phyloP scores from a whole-genome alignment of 371 early-diverging fungal species.

The Lichtheimia ramosa region DNA sequence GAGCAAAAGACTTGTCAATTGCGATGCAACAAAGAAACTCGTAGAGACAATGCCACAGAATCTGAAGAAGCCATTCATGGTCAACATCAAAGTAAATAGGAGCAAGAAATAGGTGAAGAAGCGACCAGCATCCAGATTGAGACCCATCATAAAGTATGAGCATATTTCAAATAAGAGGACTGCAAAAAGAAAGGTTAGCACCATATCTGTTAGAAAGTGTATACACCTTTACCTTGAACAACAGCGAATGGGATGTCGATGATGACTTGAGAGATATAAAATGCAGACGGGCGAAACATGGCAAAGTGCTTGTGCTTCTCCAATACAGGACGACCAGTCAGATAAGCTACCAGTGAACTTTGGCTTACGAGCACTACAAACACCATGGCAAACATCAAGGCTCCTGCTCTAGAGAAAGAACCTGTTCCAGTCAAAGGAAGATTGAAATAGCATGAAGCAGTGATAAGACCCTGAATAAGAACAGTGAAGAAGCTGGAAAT shows the following conservation, averaged over 20 bases:
- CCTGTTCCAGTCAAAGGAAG: conserved; percentile 52
- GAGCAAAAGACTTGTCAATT: conserved; percentile 46
- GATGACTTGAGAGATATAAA: conserved; percentile 58
- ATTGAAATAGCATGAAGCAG: conserved; percentile 65
- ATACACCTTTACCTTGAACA: conserved; percentile 29
- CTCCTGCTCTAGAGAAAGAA: conserved; percentile 69
- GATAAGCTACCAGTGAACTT: conserved; percentile 48
- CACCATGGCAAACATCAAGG: conserved; percentile 57
- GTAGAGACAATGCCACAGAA: conserved; percentile 48
- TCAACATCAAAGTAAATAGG: conserved; percentile 35
- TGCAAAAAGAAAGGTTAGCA: conserved; percentile 1
- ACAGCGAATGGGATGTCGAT: conserved; percentile 39
- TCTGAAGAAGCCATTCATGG: conserved; percentile 50
- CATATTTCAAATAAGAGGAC: conserved; percentile 21
- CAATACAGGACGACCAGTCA: conserved; percentile 59
- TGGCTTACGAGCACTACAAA: conserved; percentile 57
- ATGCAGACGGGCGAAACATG: conserved; percentile 64
- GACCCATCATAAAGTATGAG: conserved; percentile 52
- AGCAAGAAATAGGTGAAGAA: conserved; percentile 49
- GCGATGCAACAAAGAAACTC: conserved; percentile 47
- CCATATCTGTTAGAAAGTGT: not conserved
- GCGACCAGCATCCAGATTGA: conserved; percentile 44
- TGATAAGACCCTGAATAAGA: conserved; percentile 62
- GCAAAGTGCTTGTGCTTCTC: conserved; percentile 72
- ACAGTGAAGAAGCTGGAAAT: conserved; percentile 55